Evolutionary conservation across 2,329 filamentous ascomycete genomes (phyloP).

Genomic region (Lecanicillium sp.): DNA sequence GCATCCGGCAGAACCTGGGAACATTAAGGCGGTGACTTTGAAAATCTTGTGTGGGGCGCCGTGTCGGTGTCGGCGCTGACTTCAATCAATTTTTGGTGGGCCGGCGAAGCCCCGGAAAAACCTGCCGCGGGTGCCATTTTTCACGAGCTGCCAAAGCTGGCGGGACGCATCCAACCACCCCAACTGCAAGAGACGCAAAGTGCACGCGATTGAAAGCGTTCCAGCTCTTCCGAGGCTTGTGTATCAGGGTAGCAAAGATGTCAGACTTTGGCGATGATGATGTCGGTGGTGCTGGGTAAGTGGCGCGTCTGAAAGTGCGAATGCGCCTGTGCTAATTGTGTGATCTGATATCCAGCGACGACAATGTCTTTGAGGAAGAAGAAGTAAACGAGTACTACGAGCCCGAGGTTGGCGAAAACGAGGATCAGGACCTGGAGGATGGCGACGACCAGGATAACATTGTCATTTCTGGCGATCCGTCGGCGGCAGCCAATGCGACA

Average conservation of each 20-base stretch:
- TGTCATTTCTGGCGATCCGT: slow-evolving; percentile 52
- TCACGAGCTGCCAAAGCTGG: slow-evolving; percentile 13
- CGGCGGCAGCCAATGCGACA: slow-evolving; percentile 48
- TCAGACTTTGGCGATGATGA: slow-evolving; percentile 67
- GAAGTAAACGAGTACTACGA: slow-evolving; percentile 53
- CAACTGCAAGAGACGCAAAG: not conserved
- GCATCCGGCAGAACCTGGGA: slow-evolving; percentile 22
- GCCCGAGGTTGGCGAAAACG: slow-evolving; percentile 44
- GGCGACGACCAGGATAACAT: slow-evolving; percentile 52
- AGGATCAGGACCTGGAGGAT: slow-evolving; percentile 44
- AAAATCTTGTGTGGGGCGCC: slow-evolving; percentile 20
- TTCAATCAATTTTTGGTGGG: not conserved
- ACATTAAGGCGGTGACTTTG: slow-evolving; percentile 23
- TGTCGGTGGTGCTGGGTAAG: slow-evolving; percentile 49
- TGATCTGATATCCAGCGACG: slow-evolving; percentile 54
- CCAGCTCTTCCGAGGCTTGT: not conserved
- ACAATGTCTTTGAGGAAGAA: slow-evolving; percentile 66
- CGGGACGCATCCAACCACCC: too few species aligned
- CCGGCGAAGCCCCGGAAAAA: slow-evolving; percentile 24
- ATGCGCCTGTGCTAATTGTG: too few species aligned
- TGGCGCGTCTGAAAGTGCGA: slow-evolving; percentile 9
- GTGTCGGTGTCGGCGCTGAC: not conserved
- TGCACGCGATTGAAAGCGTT: not conserved
- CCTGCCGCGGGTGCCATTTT: slow-evolving; percentile 19
- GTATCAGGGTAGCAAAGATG: slow-evolving; percentile 37